Conservation (phyloP, 306 rosid species). For the Alnus rubra region DNA sequence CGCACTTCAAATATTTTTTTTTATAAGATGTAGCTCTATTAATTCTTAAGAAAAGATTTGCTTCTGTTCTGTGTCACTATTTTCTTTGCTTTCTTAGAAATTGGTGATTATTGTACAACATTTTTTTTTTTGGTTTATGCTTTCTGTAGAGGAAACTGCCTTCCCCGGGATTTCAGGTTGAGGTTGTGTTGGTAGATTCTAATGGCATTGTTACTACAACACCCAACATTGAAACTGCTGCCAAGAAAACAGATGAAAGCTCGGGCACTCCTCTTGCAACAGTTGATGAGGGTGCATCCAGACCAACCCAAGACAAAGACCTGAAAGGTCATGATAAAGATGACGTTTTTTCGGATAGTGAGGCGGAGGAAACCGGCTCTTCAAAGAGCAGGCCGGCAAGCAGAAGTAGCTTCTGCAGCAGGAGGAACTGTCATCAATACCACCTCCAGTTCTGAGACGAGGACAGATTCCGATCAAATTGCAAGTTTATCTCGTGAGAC, state of each 20-base stretch:
- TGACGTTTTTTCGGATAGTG: slow-evolving; percentile 89
- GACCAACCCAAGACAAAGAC: slow-evolving; percentile 41
- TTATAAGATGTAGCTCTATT: slow-evolving; percentile 5
- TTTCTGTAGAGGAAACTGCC: slow-evolving; percentile 83
- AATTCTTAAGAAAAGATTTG: neutral
- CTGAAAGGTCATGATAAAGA: slow-evolving; percentile 57
- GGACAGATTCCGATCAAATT: slow-evolving; percentile 45
- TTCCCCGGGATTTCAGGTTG: slow-evolving; percentile 95
- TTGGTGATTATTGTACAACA: slow-evolving; percentile 21
- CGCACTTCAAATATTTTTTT: neutral
- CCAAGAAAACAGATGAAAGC: slow-evolving; percentile 64
- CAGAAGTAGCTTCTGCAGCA: slow-evolving; percentile 43
- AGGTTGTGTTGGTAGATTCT: slow-evolving; percentile 77
- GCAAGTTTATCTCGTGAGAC: slow-evolving; percentile 57
- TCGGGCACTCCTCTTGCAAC: slow-evolving; percentile 49
- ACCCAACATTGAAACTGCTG: slow-evolving; percentile 43
- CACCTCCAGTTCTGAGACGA: slow-evolving; percentile 45
- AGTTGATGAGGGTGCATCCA: slow-evolving; percentile 37
- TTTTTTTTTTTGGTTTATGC: slow-evolving; percentile 1
- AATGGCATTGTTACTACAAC: slow-evolving; percentile 38
- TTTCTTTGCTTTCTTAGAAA: slow-evolving; percentile 9
- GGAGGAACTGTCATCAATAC: slow-evolving; percentile 41
- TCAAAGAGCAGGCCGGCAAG: slow-evolving; percentile 62
- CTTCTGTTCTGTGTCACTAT: slow-evolving; percentile 11
- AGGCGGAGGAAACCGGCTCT: slow-evolving; percentile 65